Percentiles rank a stretch among this genome's conserved stretches.
Conservation (phyloP, 306 rosid genomes). For the Glycyrrhiza uralensis region DNA sequence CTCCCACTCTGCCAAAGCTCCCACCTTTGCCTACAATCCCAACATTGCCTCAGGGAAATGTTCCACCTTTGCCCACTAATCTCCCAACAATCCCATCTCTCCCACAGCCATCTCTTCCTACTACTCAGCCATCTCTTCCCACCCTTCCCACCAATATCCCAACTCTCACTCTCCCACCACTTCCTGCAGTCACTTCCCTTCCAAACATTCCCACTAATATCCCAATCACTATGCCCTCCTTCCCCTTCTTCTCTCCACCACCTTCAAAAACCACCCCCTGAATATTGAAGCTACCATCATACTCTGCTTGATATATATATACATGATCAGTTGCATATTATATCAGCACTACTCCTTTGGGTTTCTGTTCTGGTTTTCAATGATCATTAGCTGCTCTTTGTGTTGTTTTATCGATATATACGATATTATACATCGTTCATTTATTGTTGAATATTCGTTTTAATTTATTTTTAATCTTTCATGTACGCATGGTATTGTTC, state of each 20-base stretch:
- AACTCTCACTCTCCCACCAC: conserved; percentile 19
- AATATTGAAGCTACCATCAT: background rate
- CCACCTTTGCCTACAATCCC: conserved; percentile 32
- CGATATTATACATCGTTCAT: too few species aligned
- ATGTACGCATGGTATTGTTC: background rate
- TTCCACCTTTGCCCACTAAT: conserved; percentile 30
- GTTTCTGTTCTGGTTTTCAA: too few species aligned
- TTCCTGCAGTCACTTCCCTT: background rate
- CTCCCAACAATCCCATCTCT: conserved; percentile 11
- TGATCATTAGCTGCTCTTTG: too few species aligned
- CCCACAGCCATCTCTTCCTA: too few species aligned
- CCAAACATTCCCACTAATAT: conserved; percentile 22
- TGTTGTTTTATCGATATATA: too few species aligned
- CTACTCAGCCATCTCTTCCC: conserved; percentile 1
- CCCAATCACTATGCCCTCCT: conserved; percentile 11
- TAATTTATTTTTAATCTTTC: too few species aligned
- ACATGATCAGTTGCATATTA: too few species aligned
- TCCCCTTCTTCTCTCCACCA: conserved; percentile 45
- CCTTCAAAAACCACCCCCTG: conserved; percentile 35
- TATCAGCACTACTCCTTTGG: too few species aligned
- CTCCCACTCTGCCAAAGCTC: background rate
- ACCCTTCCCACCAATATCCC: conserved; percentile 24
- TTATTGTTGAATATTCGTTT: too few species aligned
- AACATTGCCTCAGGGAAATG: conserved; percentile 11
- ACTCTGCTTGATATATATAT: too few species aligned